phyloP scores from a whole-genome alignment of 768 basidiomycete genomes.

The Podaxis pistillaris region DNA sequence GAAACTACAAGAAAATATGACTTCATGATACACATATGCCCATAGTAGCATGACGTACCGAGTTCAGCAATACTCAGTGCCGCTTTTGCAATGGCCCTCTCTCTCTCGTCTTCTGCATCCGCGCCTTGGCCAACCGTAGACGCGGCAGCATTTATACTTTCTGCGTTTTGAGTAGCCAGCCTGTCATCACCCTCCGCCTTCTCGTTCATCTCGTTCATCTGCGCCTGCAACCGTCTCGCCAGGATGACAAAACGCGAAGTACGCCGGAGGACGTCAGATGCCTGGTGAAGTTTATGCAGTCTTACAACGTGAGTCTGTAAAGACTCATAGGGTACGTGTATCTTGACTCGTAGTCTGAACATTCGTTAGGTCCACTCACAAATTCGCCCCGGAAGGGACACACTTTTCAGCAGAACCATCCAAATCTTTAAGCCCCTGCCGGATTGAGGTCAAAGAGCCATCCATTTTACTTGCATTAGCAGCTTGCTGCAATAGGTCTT shows the following conservation, averaged over 20 bases:
- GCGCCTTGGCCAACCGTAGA: slow-evolving; percentile 23
- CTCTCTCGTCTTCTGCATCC: slow-evolving; percentile 73
- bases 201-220: slow-evolving; percentile 73
- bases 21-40: slow-evolving; percentile 8
- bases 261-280: slow-evolving; percentile 80
- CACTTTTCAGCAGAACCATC: slow-evolving; percentile 78
- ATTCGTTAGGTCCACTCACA: slow-evolving; percentile 21
- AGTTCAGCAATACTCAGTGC: slow-evolving; percentile 94
- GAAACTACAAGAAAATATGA: slow-evolving; percentile 33
- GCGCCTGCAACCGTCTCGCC: slow-evolving; percentile 75
- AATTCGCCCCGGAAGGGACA: slow-evolving; percentile 18
- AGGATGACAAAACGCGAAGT: slow-evolving; percentile 84
- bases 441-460: slow-evolving; percentile 64
- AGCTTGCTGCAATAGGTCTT: slow-evolving; percentile 80
- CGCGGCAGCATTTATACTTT: slow-evolving; percentile 12
- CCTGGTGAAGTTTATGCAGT: slow-evolving; percentile 77
- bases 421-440: slow-evolving; percentile 69
- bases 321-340: slow-evolving; percentile 78
- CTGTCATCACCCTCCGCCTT: slow-evolving; percentile 16
- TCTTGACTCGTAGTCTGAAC: slow-evolving; percentile 76
- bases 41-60: slow-evolving; percentile 45
- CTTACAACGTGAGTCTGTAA: slow-evolving; percentile 70
- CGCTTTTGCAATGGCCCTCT: slow-evolving; percentile 87
- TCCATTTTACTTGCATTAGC: slow-evolving; percentile 70
- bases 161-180: slow-evolving; percentile 21